phyloP scores from a whole-genome alignment of 805 yeast genomes.

The Jamesozyma spencerorum region DNA sequence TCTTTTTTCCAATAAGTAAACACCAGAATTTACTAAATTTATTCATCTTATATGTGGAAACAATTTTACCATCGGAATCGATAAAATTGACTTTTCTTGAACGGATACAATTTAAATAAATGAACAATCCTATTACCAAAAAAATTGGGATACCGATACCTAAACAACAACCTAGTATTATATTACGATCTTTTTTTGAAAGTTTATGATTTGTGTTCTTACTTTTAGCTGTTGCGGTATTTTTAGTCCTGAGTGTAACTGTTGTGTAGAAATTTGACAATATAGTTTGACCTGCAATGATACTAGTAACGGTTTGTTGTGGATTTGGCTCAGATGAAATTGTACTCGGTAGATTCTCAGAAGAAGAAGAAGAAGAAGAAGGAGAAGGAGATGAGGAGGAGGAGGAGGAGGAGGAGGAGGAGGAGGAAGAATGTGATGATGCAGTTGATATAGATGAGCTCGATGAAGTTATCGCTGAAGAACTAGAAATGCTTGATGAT shows the following conservation, averaged over 20 bases:
- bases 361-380: neutral
- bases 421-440: conserved; percentile 6
- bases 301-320: conserved; percentile 19
- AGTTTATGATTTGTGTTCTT: conserved; percentile 17
- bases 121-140: conserved; percentile 14
- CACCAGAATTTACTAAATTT: conserved; percentile 26
- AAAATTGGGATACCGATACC: conserved; percentile 62
- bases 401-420: neutral
- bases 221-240: conserved; percentile 16
- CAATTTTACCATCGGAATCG: conserved; percentile 32
- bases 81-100: conserved; percentile 28
- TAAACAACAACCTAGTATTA: conserved; percentile 60
- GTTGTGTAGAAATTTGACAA: conserved; percentile 28
- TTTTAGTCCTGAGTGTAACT: conserved; percentile 23
- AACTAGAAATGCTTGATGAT: neutral
- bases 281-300: conserved; percentile 29
- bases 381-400: conserved; percentile 1
- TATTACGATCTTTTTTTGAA: conserved; percentile 39
- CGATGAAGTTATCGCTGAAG: neutral
- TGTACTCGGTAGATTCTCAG: conserved; percentile 5
- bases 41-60: conserved; percentile 28
- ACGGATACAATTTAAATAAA: conserved; percentile 25
- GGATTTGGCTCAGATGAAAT: conserved; percentile 1
- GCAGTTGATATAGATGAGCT: conserved; percentile 3
- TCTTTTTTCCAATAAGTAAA: conserved; percentile 21